Evolutionary conservation across 2,329 filamentous ascomycete genomes (phyloP).

Genomic region (Phaeomoniella chlamydospora): DNA sequence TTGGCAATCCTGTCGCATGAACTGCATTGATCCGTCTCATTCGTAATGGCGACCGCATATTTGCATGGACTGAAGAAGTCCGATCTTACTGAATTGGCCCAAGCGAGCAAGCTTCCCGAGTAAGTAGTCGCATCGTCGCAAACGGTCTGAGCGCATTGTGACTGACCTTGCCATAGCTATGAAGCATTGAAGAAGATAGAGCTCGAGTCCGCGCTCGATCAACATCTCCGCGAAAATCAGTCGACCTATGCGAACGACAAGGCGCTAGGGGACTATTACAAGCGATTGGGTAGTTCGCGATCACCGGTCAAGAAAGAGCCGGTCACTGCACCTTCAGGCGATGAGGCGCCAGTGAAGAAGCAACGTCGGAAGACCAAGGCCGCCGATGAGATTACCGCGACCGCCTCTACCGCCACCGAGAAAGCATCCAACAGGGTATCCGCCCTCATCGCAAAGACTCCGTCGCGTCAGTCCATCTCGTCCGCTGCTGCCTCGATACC

Average conservation of each 20-base stretch:
- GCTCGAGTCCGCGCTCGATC: constrained; percentile 60
- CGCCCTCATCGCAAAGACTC: constrained; percentile 5
- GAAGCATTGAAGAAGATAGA: constrained; percentile 64
- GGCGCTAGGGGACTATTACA: constrained; percentile 62
- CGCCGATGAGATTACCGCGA: constrained; percentile 20
- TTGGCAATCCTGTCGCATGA: not conserved
- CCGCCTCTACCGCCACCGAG: constrained; percentile 1
- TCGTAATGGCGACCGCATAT: constrained; percentile 35
- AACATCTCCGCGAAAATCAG: constrained; percentile 56
- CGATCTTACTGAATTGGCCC: constrained; percentile 61
- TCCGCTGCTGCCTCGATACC: constrained; percentile 39
- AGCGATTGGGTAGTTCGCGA: constrained; percentile 42
- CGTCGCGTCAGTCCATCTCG: constrained; percentile 22
- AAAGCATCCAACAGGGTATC: not conserved
- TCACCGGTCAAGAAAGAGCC: constrained; percentile 47
- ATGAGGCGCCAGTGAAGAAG: constrained; percentile 19
- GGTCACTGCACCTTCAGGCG: constrained; percentile 19
- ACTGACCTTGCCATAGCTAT: constrained; percentile 19
- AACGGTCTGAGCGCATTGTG: not conserved
- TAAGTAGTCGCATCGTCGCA: constrained; percentile 31
- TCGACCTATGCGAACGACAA: constrained; percentile 48
- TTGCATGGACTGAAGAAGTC: constrained; percentile 70
- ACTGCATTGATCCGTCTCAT: not conserved
- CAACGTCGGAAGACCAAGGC: constrained; percentile 25
- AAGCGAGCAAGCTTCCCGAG: constrained; percentile 41